Conservation (phyloP, 371 early-diverging fungal species). For the Cladochytrium tenue region DNA sequence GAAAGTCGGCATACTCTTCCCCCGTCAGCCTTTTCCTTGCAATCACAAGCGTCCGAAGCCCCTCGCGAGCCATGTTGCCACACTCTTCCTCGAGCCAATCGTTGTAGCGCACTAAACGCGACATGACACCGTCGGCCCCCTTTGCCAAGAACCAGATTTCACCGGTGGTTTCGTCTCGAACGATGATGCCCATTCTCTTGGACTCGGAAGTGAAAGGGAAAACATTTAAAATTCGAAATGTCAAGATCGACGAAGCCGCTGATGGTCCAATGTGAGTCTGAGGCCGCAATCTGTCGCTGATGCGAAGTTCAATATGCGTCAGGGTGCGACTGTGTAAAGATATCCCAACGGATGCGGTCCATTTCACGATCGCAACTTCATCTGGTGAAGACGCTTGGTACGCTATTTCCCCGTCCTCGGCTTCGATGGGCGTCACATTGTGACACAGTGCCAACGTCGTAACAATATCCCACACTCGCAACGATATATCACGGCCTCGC, state of each 20-base stretch:
- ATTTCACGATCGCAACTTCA: constrained; percentile 98
- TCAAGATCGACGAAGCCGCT: constrained; percentile 14
- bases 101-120: constrained; percentile 85
- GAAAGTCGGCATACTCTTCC: constrained; percentile 73
- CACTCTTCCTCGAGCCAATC: constrained; percentile 99
- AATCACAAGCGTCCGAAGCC: constrained; percentile 96
- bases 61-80: constrained; percentile 98
- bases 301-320: constrained; percentile 16
- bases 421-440: constrained; percentile 63
- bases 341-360: constrained; percentile 91
- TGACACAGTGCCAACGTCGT: constrained; percentile 62
- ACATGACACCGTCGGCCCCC: constrained; percentile 98
- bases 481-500: constrained; percentile 32
- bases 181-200: constrained; percentile 99
- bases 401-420: constrained; percentile 45
- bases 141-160: constrained; percentile 66
- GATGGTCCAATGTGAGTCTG: constrained; percentile 7
- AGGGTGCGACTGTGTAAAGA: constrained; percentile 61
- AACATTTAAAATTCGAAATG: constrained; percentile 78
- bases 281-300: neutral
- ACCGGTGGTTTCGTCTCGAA: constrained; percentile 63
- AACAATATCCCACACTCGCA: constrained; percentile 49
- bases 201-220: constrained; percentile 98
- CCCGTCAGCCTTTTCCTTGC: constrained; percentile 82
- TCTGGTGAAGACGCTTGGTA: constrained; percentile 99